Base-by-base conservation (phyloP, 768 basidiomycete species). In the Mycena floridula region DNA sequence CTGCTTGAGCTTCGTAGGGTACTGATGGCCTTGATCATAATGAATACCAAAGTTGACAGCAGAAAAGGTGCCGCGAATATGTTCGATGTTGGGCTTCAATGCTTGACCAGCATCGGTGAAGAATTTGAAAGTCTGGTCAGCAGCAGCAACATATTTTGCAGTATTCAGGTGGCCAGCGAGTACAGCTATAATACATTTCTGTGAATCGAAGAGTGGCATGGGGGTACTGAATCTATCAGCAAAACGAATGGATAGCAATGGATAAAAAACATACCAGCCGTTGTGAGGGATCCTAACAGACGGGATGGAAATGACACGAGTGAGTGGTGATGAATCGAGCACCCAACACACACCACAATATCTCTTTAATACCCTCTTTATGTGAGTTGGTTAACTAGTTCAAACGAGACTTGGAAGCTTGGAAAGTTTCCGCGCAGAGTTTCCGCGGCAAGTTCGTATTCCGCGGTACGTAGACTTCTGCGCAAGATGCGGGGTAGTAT, bases 21-120 rank as follows among this genome's bases (percentile, higher is more conserved):
- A 20, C 24, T 27, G 11, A 1, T 57, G 55, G 2, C 59, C 59
- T 1, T 55, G 51, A 2, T 55, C 55, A 35, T 54, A 53, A 0
- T 50, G 57, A 0, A 56, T 39, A 2, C 59, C 52, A 20, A 40
- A 40, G 11, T 49, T 42, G 7, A 56, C 15, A 7, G 49, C 44
- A 4, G 46, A 22, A 21, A 53, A 60, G 3, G 25, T 11, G 2
- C 59, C 59, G 13, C 50, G 46, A 12, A 50, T 39, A 24, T 50
- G 48, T 24, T 15, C 11, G 0, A 22, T 23, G 25, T 45, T 42
- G 2, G 30, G 43, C 16, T 42, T 25, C 1, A 18, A 7, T 16
- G 27, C 43, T 9, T 12, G 1, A 9, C 24, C 36, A 2, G 9
- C 28, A 2, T 37, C n/a, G n/a, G 24, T 38, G 6, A n/a, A 23